phyloP scores from a whole-genome alignment of 176 grass and related monocot genomes.

The Aechmea fasciata region DNA sequence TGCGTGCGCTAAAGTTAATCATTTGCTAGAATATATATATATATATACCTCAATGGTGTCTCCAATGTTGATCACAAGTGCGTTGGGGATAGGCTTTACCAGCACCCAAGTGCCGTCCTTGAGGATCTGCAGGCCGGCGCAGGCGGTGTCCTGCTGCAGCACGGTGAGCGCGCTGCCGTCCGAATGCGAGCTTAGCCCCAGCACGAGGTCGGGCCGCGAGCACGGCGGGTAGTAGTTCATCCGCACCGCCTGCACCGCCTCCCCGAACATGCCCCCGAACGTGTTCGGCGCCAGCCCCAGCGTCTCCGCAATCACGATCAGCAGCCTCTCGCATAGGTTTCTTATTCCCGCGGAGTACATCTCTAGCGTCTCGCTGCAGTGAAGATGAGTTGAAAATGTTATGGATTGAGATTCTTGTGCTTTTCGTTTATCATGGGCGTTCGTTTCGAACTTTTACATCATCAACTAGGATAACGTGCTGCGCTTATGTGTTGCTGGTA shows the following conservation, averaged over 20 bases:
- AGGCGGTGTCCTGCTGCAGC: slow-evolving; percentile 61
- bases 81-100: slow-evolving; percentile 37
- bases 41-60: slow-evolving; percentile 44
- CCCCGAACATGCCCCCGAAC: slow-evolving; percentile 62
- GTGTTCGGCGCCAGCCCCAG: slow-evolving; percentile 31
- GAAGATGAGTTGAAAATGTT: too few relatives aligned
- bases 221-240: slow-evolving; percentile 89
- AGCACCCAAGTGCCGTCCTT: slow-evolving; percentile 42
- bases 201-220: slow-evolving; percentile 52
- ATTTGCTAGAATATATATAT: too few relatives aligned
- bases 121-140: slow-evolving; percentile 59
- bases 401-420: too few relatives aligned
- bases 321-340: slow-evolving; percentile 36
- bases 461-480: too few relatives aligned
- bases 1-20: too few relatives aligned
- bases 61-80: slow-evolving; percentile 67
- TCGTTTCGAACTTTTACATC: not conserved
- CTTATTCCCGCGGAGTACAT: slow-evolving; percentile 53
- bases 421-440: not conserved
- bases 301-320: slow-evolving; percentile 37
- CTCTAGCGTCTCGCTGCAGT: slow-evolving; percentile 35
- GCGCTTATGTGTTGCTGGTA: too few relatives aligned
- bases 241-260: slow-evolving; percentile 74
- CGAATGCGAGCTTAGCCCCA: slow-evolving; percentile 76
- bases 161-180: slow-evolving; percentile 91